phyloP scores from a whole-genome alignment of 2,329 filamentous ascomycete genomes.

The Ambrosiella beaveri region DNA sequence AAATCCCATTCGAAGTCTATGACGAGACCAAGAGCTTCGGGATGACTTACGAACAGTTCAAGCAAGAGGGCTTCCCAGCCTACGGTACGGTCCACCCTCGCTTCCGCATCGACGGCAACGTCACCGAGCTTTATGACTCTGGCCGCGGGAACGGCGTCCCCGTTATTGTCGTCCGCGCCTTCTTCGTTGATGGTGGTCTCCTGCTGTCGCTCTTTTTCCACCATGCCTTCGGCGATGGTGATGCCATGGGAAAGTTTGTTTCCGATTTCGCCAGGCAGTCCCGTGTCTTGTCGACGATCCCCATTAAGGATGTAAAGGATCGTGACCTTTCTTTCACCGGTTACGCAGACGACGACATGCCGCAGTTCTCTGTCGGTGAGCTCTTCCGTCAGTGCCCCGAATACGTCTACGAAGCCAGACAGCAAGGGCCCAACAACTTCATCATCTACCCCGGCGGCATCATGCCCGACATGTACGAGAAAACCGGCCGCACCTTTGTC shows the following conservation, averaged over 20 bases:
- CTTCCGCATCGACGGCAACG: conserved; percentile 14
- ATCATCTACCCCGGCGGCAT: conserved; percentile 17
- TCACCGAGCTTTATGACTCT: not conserved
- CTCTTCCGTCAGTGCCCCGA: conserved; percentile 23
- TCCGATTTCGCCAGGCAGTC: conserved; percentile 20
- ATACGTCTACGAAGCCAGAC: conserved; percentile 20
- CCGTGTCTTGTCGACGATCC: conserved; percentile 14
- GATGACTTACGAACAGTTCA: conserved; percentile 17
- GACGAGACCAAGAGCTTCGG: conserved; percentile 15
- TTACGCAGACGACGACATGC: conserved; percentile 9
- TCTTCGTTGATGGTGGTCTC: conserved; percentile 24
- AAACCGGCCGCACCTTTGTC: conserved; percentile 26
- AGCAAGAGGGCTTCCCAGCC: conserved; percentile 18
- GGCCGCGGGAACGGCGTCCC: conserved; percentile 17
- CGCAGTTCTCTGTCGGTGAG: conserved; percentile 14
- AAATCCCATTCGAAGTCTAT: conserved; percentile 15
- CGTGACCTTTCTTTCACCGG: conserved; percentile 16
- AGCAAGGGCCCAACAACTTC: conserved; percentile 22
- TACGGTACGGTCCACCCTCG: conserved; percentile 18
- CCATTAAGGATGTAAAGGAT: not conserved
- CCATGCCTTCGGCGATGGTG: conserved; percentile 26
- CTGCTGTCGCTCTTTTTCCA: conserved; percentile 25
- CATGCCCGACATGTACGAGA: conserved; percentile 19
- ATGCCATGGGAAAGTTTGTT: conserved; percentile 24
- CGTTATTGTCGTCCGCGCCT: conserved; percentile 23